Evolutionary conservation across 192 early-diverging fungal species (phyloP).

Genomic region (Backusella westeae): DNA sequence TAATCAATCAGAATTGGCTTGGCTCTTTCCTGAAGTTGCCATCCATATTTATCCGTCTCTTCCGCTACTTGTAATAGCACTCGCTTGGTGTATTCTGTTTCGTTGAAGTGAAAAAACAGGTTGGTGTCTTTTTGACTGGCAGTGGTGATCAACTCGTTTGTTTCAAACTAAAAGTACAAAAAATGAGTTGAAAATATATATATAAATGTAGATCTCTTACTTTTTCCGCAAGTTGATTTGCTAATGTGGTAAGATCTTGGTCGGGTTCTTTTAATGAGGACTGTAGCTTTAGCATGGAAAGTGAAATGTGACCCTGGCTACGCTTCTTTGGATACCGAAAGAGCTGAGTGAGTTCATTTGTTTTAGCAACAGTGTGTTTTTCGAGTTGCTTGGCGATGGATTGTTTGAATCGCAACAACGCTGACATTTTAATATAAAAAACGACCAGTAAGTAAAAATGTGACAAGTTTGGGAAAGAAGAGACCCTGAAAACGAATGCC

Average conservation of each 20-base stretch:
- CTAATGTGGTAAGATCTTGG: not conserved
- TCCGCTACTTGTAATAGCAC: slow-evolving; percentile 52
- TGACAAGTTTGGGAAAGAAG: too few species aligned
- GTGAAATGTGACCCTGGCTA: slow-evolving; percentile 3
- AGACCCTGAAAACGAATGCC: not conserved
- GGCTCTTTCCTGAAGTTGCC: slow-evolving; percentile 38
- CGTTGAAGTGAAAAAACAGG: slow-evolving; percentile 65
- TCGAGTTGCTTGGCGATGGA: slow-evolving; percentile 5
- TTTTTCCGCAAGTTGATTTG: not conserved
- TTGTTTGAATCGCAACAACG: slow-evolving; percentile 6
- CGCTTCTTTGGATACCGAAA: not conserved
- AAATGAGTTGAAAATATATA: not conserved
- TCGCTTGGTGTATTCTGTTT: slow-evolving; percentile 40
- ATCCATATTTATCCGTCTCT: slow-evolving; percentile 52
- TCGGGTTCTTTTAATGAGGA: not conserved
- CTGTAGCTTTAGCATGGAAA: not conserved
- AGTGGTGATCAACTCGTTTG: slow-evolving; percentile 44
- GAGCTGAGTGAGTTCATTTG: not conserved
- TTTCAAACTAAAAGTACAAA: slow-evolving; percentile 37
- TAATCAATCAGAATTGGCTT: slow-evolving; percentile 82
- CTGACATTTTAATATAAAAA: slow-evolving; percentile 1
- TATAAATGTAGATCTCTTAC: not conserved
- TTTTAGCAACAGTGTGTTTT: not conserved
- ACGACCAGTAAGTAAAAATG: too few species aligned
- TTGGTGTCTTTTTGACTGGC: slow-evolving; percentile 56